phyloP scores from a whole-genome alignment of 495 filamentous ascomycete species.

The Penicillium riverlandense region DNA sequence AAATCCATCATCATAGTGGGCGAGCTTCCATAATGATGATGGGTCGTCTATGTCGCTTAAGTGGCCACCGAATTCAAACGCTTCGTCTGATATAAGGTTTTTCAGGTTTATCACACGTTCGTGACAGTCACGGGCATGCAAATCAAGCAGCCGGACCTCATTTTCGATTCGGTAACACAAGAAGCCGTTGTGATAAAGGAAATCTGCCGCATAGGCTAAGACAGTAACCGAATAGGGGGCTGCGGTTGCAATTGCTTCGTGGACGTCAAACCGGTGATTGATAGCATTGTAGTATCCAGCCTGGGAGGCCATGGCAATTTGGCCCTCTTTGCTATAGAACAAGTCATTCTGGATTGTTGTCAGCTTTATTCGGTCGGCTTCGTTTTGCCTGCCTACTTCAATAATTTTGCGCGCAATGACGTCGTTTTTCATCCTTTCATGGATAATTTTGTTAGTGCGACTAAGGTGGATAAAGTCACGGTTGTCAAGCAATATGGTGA shows the following conservation, averaged over 20 bases:
- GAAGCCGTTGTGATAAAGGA: constrained; percentile 55
- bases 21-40: constrained; percentile 35
- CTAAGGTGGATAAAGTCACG: constrained; percentile 36
- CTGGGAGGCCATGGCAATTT: constrained; percentile 35
- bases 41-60: constrained; percentile 14
- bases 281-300: constrained; percentile 51
- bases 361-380: not conserved
- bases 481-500: constrained; percentile 39
- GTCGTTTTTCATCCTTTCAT: constrained; percentile 47
- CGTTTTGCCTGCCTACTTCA: constrained; percentile 39
- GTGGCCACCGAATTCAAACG: constrained; percentile 27
- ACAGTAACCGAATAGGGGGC: constrained; percentile 54
- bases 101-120: constrained; percentile 54
- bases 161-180: constrained; percentile 53
- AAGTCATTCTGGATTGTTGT: constrained; percentile 41
- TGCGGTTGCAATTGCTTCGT: constrained; percentile 54
- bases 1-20: no score
- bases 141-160: constrained; percentile 56
- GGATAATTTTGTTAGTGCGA: constrained; percentile 46
- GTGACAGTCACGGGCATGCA: constrained; percentile 40
- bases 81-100: no score
- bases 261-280: constrained; percentile 51
- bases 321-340: constrained; percentile 50
- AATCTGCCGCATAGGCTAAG: constrained; percentile 53
- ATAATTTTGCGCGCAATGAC: constrained; percentile 53